Conservation (phyloP, 768 basidiomycete genomes). For the Boletus barrowsii region DNA sequence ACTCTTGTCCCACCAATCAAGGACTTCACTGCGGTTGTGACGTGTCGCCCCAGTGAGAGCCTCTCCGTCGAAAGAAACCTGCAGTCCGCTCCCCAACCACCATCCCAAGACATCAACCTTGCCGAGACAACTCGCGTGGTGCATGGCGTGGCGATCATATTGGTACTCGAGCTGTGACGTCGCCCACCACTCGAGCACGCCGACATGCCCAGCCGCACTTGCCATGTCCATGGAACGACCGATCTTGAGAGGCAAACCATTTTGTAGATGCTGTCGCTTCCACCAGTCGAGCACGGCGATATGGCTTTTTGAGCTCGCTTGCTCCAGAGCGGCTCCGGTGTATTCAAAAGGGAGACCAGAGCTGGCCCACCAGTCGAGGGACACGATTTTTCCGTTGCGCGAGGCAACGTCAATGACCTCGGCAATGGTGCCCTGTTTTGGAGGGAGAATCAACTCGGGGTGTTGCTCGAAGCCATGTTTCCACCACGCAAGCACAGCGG, state of each 20-base stretch:
- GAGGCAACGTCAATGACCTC: slow-evolving; percentile 81
- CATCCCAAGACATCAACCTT: slow-evolving; percentile 78
- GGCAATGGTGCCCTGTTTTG: slow-evolving; percentile 50
- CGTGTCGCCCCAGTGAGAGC: slow-evolving; percentile 76
- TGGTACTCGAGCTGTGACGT: slow-evolving; percentile 73
- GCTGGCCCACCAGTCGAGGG: slow-evolving; percentile 79
- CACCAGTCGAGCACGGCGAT: slow-evolving; percentile 83
- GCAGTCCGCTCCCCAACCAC: slow-evolving; percentile 79
- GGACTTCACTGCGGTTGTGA: slow-evolving; percentile 75
- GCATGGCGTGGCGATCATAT: slow-evolving; percentile 73
- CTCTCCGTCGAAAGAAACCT: slow-evolving; percentile 78
- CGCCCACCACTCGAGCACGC: slow-evolving; percentile 84
- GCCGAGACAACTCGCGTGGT: slow-evolving; percentile 77
- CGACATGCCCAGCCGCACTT: slow-evolving; percentile 70
- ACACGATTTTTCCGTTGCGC: slow-evolving; percentile 66
- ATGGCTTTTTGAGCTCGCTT: slow-evolving; percentile 75
- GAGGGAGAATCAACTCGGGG: slow-evolving; percentile 56
- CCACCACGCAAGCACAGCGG: slow-evolving; percentile 79
- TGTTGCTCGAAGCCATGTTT: slow-evolving; percentile 60
- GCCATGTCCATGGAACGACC: slow-evolving; percentile 87
- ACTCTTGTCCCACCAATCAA: slow-evolving; percentile 87
- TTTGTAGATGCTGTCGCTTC: slow-evolving; percentile 53
- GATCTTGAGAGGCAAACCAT: slow-evolving; percentile 65
- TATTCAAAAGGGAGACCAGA: slow-evolving; percentile 69
- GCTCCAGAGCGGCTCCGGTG: slow-evolving; percentile 75